phyloP scores from a whole-genome alignment of 2,329 filamentous ascomycete genomes.

The Aspergillus sergii region DNA sequence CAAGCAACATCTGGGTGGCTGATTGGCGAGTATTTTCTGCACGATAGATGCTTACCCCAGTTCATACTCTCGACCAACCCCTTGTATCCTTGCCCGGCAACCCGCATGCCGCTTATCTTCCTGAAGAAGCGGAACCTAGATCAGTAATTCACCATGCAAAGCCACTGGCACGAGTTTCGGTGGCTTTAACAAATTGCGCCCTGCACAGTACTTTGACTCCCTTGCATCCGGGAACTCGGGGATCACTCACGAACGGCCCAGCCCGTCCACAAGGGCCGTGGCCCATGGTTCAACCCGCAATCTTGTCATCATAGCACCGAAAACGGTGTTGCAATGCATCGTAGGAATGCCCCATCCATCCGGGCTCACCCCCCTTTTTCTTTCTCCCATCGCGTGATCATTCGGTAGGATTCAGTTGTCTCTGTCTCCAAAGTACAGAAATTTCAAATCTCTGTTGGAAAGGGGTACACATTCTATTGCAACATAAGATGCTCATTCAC shows the following conservation, averaged over 20 bases:
- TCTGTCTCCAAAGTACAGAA: background rate
- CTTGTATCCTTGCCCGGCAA: conserved; percentile 3
- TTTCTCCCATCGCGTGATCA: background rate
- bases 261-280: conserved; percentile 16
- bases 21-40: background rate
- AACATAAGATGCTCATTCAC: background rate
- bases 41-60: background rate
- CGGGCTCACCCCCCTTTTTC: background rate
- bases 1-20: background rate
- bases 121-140: background rate
- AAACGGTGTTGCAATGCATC: background rate
- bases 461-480: background rate
- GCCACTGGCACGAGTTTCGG: background rate
- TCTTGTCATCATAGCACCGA: background rate
- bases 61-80: background rate
- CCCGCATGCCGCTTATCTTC: background rate
- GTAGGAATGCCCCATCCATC: conserved; percentile 1
- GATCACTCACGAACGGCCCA: conserved; percentile 18
- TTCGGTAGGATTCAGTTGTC: background rate
- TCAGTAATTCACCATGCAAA: background rate
- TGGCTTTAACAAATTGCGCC: background rate
- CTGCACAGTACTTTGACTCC: conserved; percentile 8
- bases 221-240: conserved; percentile 15
- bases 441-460: background rate
- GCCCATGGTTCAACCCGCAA: background rate